A percentile compares a stretch with the other conserved stretches of the same genome.
These are phyloP conservation scores for Chaetomiaceae sp. DNA, from an alignment of 2,329 filamentous ascomycete genomes.

Conservation along the genomic window DNA sequence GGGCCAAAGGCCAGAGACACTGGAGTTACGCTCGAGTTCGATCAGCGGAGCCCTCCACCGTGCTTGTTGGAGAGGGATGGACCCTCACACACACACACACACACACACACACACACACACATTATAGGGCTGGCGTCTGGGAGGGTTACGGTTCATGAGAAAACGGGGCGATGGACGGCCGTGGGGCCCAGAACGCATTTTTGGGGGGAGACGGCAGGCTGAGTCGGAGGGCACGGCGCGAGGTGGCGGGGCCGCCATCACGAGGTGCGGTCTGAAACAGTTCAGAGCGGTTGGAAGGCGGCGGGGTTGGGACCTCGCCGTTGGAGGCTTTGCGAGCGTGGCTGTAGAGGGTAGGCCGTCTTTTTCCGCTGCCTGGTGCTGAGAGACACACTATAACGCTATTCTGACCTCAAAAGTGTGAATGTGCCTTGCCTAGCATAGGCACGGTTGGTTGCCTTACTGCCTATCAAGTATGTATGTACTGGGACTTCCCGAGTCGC, in stretches of 20 bases:
- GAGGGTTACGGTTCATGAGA: neutral
- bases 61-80: no score
- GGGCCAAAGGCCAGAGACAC: neutral
- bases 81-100: no score
- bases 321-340: neutral
- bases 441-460: no score
- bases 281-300: neutral
- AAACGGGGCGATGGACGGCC: neutral
- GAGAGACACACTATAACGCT: no score
- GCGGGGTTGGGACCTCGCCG: neutral
- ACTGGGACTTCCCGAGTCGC: no score
- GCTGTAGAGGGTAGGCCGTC: no score
- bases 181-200: no score
- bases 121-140: neutral
- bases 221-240: neutral
- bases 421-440: no score
- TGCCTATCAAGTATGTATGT: no score
- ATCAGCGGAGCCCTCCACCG: neutral
- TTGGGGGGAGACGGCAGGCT: neutral
- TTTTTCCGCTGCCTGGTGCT: no score
- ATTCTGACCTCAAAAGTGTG: no score
- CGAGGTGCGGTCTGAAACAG: slow-evolving; percentile 15
- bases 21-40: neutral
- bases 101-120: no score
- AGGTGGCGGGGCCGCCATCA: slow-evolving; percentile 10